Conservation (phyloP, 163 green algal species). For the Scenedesmus sp. region DNA sequence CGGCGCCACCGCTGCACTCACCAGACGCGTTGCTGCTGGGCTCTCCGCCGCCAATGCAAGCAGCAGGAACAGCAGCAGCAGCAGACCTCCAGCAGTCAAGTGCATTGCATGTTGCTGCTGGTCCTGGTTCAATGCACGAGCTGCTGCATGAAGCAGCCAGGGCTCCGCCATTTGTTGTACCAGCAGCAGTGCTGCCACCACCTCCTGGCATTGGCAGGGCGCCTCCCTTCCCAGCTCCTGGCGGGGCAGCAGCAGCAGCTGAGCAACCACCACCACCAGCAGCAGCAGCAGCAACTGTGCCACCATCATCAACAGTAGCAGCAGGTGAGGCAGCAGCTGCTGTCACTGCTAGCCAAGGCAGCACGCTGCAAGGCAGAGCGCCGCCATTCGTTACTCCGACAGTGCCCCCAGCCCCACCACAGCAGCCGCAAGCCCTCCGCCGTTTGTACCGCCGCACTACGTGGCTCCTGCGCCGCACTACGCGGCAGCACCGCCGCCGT, state of each 20-base stretch:
- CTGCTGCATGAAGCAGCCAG: conserved; percentile 2
- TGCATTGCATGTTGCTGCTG: background rate
- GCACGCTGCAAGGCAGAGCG: background rate
- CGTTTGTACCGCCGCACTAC: background rate
- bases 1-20: background rate
- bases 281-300: background rate
- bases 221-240: background rate
- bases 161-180: background rate
- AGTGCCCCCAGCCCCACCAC: background rate
- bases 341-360: background rate
- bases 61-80: conserved; percentile 30
- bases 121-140: background rate
- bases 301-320: background rate
- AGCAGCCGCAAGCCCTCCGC: background rate
- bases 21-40: background rate
- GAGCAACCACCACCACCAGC: background rate
- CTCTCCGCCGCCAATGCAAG: background rate
- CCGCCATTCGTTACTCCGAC: background rate
- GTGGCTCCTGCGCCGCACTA: background rate
- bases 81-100: background rate
- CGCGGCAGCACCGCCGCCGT: background rate
- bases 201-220: background rate
- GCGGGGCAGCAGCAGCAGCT: background rate
- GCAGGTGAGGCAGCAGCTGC: background rate
- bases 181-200: background rate